Base-by-base conservation (phyloP, 1,284 basidiomycete species). In the Ustanciosporium gigantosporum region DNA sequence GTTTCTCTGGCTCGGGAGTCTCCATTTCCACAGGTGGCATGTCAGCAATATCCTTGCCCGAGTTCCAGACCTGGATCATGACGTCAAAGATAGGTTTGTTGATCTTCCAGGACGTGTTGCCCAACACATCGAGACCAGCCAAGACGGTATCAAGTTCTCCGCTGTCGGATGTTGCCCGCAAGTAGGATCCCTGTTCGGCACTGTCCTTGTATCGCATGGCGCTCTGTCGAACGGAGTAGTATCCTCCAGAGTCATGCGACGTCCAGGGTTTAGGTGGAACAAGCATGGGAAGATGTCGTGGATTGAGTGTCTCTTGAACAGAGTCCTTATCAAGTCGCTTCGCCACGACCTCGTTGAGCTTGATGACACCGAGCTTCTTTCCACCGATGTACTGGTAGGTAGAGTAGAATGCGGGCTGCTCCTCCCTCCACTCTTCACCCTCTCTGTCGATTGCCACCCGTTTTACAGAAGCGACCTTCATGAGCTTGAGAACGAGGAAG, bases 211-310 rank as follows among this genome's bases (percentile, higher is more conserved):
- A 92, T 3, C 93, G 89, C 91, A 97, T 96, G 31, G 68, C 68
- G 31, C 57, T 66, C 38, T 66, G 71, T 19, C 59, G 58, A 25
- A 68, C 60, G 24, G 67, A 67, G 25, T 93, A 80, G 78, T 97
- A 97, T 2, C 88, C 91, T 14, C 94, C 95, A 32, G 87, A 82
- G 53, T 89, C 84, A 70, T 87, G 84, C 47, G 82, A 82, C 1
- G 88, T 77, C 94, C 94, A 98, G 0, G 89, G 89, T 66, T 87
- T 87, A 1, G 95, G 94, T 50, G 87, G 87, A 19, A 95, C 85
- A 2, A 98, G 83, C 94, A 98, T 98, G 7, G 94, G 94, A 36
- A 98, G 82, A 78, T 95, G 90, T 7, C 93, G 88, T 14, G 94
- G 91, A 78, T 94, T 91, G 9, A 97, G 81, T 0, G 89, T 86